Conservation (phyloP, 140 eudicot genomes). For the Bidens hawaiensis region DNA sequence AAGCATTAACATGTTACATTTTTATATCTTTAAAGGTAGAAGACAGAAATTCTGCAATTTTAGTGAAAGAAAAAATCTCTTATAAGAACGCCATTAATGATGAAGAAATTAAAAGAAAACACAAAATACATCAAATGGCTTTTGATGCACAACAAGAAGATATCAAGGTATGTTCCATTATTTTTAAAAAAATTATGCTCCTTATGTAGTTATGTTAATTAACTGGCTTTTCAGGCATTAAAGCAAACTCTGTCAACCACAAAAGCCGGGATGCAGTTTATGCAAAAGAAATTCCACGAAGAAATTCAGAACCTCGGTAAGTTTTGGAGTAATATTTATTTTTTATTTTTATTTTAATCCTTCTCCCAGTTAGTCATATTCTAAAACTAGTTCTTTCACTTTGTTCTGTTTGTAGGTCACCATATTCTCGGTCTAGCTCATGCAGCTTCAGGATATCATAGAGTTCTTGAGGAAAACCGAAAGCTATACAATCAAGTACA, state of each 20-base stretch:
- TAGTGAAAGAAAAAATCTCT: conserved; percentile 31
- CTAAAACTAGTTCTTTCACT: neutral
- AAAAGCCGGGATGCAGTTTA: conserved; percentile 79
- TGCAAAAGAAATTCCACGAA: conserved; percentile 81
- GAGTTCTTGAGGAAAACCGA: conserved; percentile 88
- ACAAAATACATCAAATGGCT: conserved; percentile 44
- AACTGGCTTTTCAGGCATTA: conserved; percentile 40
- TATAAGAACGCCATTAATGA: conserved; percentile 26
- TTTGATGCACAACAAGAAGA: conserved; percentile 65
- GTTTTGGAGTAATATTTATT: neutral
- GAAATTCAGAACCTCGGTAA: conserved; percentile 82
- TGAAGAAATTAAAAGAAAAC: conserved; percentile 44
- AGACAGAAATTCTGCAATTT: conserved; percentile 24
- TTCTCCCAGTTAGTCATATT: neutral
- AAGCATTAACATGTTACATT: neutral
- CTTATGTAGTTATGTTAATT: conserved; percentile 2
- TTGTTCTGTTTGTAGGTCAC: conserved; percentile 37
- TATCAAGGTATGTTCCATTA: conserved; percentile 46
- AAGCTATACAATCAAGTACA: conserved; percentile 93
- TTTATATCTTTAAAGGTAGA: conserved; percentile 34
- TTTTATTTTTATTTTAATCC: neutral
- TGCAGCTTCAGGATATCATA: conserved; percentile 96
- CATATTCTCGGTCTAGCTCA: conserved; percentile 77
- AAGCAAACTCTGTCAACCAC: conserved; percentile 66
- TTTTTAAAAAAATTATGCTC: neutral